phyloP scores from a whole-genome alignment of 257 asterid genomes.

The Jaltomata sinuosa region DNA sequence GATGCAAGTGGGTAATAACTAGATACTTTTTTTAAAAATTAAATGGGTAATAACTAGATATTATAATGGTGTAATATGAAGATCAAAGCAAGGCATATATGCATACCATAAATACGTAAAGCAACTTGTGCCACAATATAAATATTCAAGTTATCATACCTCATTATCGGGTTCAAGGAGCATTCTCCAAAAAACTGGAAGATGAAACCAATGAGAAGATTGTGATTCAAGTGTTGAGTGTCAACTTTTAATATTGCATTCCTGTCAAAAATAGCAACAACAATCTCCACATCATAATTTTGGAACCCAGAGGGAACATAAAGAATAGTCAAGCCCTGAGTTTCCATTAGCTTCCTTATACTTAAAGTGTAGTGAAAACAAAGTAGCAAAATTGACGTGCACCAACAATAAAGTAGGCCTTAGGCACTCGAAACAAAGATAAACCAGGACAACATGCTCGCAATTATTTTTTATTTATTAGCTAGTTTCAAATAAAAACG shows the following conservation, averaged over 20 bases:
- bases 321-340: background rate
- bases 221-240: constrained; percentile 51
- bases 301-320: constrained; percentile 39
- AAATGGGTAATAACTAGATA: no score
- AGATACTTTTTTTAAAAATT: no score
- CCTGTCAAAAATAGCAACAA: constrained; percentile 61
- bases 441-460: no score
- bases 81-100: no score
- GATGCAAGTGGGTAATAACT: background rate
- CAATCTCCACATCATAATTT: constrained; percentile 53
- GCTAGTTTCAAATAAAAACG: no score
- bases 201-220: constrained; percentile 54
- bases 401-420: no score
- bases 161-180: constrained; percentile 45
- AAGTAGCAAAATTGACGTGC: no score
- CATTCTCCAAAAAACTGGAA: constrained; percentile 87
- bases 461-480: no score
- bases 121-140: background rate
- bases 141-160: constrained; percentile 27
- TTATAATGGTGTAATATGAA: background rate
- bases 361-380: no score
- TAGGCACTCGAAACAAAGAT: no score
- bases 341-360: background rate
- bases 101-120: background rate
- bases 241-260: constrained; percentile 50